Conservation (phyloP, 768 basidiomycete species). For the Amyloporia xantha region DNA sequence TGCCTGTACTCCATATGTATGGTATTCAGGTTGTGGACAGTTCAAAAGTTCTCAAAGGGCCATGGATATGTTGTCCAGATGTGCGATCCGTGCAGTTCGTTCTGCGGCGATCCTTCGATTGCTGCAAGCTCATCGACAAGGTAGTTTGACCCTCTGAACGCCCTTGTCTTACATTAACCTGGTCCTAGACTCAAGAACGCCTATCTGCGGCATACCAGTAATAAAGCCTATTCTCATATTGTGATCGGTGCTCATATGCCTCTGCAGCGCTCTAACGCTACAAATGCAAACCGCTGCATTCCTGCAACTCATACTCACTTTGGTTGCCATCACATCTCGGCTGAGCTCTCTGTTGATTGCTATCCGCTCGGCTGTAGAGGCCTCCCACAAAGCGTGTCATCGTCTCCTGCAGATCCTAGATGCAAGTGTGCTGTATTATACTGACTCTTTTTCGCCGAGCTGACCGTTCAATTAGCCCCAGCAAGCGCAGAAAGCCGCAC, state of each 20-base stretch:
- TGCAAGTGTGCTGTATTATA: slow-evolving; percentile 21
- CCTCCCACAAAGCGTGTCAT: slow-evolving; percentile 20
- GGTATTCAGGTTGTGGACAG: slow-evolving; percentile 26
- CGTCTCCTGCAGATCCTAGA: slow-evolving; percentile 25
- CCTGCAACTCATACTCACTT: slow-evolving; percentile 54
- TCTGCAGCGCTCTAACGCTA: slow-evolving; percentile 51
- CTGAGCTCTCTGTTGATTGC: slow-evolving; percentile 41
- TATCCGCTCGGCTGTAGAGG: slow-evolving; percentile 33
- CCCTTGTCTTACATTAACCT: not conserved
- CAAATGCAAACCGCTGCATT: slow-evolving; percentile 72
- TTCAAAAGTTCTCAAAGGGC: slow-evolving; percentile 43
- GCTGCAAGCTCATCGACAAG: slow-evolving; percentile 38
- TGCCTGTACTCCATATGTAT: not conserved
- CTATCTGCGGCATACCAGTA: slow-evolving; percentile 51
- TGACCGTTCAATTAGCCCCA: not conserved
- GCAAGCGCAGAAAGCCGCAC: not conserved
- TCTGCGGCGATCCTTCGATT: slow-evolving; percentile 29
- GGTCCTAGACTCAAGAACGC: slow-evolving; percentile 37
- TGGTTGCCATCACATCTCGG: slow-evolving; percentile 57
- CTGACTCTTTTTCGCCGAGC: not conserved
- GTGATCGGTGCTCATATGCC: no score
- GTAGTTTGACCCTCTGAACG: slow-evolving; percentile 23
- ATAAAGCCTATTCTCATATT: no score
- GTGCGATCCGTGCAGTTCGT: slow-evolving; percentile 27
- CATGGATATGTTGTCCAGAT: slow-evolving; percentile 61